Conservation (phyloP, 345 rosid genomes). For the Aethionema arabicum region DNA sequence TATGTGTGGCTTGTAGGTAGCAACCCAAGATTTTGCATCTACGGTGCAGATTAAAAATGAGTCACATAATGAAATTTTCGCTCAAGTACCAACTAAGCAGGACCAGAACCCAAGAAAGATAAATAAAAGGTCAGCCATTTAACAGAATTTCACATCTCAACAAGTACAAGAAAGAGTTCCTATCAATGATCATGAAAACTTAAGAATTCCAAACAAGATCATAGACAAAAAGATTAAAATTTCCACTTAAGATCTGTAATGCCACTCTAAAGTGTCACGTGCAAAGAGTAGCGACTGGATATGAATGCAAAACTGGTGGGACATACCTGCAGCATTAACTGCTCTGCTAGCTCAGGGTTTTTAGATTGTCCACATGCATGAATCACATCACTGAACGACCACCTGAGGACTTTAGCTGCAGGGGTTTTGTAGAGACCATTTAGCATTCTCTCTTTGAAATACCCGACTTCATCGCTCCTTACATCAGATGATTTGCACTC, state of each 20-base stretch:
- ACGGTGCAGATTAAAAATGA: slow-evolving; percentile 26
- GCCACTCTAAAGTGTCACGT: background rate
- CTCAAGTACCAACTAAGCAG: slow-evolving; percentile 13
- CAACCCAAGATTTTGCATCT: slow-evolving; percentile 85
- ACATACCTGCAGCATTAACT: slow-evolving; percentile 70
- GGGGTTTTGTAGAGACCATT: slow-evolving; percentile 29
- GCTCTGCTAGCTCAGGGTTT: slow-evolving; percentile 60
- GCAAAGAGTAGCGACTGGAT: slow-evolving; percentile 7
- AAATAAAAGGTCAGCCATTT: slow-evolving; percentile 4
- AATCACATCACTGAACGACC: slow-evolving; percentile 64
- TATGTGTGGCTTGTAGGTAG: slow-evolving; percentile 59
- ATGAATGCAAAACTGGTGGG: slow-evolving; percentile 9
- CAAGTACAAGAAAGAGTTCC: slow-evolving; percentile 10
- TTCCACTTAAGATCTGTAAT: background rate
- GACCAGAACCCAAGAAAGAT: background rate
- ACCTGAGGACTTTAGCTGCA: slow-evolving; percentile 40
- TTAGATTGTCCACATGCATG: slow-evolving; percentile 58
- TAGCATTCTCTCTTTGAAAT: slow-evolving; percentile 28
- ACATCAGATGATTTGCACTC: slow-evolving; percentile 24
- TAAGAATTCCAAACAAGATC: slow-evolving; percentile 1
- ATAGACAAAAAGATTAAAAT: background rate
- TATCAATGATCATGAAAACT: slow-evolving; percentile 16
- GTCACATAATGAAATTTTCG: slow-evolving; percentile 22
- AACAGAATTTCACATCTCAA: slow-evolving; percentile 15
- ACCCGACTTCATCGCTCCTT: slow-evolving; percentile 31